A percentile compares a stretch with the other conserved stretches of the same genome.
Conservation (phyloP, 2,329 filamentous ascomycete genomes). For the Diplodia seriata region DNA sequence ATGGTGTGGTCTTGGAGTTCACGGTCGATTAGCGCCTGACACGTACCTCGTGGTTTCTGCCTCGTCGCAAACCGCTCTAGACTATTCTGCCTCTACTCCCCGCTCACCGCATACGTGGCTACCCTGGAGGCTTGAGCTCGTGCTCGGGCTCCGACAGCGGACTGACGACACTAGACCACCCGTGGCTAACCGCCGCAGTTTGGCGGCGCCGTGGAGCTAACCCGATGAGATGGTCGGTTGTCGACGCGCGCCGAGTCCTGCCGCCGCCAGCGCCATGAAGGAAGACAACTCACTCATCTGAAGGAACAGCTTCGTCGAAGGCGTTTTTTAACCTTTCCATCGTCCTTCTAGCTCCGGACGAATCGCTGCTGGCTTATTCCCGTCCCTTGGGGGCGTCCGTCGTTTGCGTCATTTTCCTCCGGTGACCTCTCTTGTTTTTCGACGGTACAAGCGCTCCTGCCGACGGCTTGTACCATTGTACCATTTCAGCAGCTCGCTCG, state of each 20-base stretch:
- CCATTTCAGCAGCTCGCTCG: too few relatives aligned
- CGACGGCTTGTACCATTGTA: neutral
- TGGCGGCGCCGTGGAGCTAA: neutral
- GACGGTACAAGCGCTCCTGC: neutral
- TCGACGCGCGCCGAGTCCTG: too few relatives aligned
- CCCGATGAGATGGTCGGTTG: neutral
- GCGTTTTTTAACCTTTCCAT: neutral
- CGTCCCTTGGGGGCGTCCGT: neutral
- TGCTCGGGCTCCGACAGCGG: neutral
- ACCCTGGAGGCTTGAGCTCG: neutral
- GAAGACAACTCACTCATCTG: neutral
- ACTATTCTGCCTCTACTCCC: neutral
- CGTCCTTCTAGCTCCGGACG: neutral
- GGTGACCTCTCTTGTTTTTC: neutral
- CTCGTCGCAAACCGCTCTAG: neutral
- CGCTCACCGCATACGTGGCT: neutral
- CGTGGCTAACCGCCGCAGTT: slow-evolving; percentile 1
- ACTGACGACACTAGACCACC: neutral
- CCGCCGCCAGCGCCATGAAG: neutral
- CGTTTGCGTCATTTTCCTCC: neutral
- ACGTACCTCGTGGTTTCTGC: neutral
- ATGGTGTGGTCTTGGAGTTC: neutral
- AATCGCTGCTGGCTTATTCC: neutral
- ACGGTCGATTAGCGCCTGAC: neutral
- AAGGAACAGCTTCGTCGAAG: neutral